phyloP scores from a whole-genome alignment of 345 rosid genomes.

The Pistacia atlantica region DNA sequence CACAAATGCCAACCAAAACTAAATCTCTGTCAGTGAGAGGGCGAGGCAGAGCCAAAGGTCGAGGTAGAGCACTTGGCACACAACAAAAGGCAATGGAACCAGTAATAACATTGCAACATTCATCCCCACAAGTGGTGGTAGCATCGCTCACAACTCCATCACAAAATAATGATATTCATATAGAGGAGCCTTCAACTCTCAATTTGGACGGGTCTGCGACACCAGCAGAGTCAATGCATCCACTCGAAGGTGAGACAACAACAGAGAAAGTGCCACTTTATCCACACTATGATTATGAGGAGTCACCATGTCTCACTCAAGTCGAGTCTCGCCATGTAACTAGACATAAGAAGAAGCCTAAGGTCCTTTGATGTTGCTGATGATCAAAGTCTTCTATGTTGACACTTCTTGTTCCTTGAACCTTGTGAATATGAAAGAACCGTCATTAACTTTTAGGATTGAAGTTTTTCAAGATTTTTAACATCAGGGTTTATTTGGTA shows the following conservation, averaged over 20 bases:
- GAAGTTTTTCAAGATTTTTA: too few species aligned
- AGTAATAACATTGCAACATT: background rate
- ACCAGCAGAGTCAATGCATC: background rate
- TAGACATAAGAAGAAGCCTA: background rate
- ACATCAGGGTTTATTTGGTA: too few species aligned
- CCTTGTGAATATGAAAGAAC: background rate
- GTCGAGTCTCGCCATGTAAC: background rate
- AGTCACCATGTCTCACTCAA: background rate
- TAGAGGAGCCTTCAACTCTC: background rate
- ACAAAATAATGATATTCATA: too few species aligned
- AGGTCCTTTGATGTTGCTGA: background rate
- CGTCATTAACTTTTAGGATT: background rate
- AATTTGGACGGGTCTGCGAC: too few species aligned
- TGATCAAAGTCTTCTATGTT: background rate
- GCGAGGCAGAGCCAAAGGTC: background rate
- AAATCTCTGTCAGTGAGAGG: background rate
- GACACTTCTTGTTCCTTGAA: background rate
- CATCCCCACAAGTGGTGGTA: background rate
- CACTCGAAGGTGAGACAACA: background rate
- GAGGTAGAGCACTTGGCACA: background rate
- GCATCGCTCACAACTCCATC: background rate
- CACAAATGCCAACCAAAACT: background rate
- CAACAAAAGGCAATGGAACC: background rate
- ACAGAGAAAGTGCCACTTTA: background rate
- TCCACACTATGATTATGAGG: background rate